Evolutionary conservation across 176 grass and related monocot genomes (phyloP).

Genomic region (Paspalum notatum): DNA sequence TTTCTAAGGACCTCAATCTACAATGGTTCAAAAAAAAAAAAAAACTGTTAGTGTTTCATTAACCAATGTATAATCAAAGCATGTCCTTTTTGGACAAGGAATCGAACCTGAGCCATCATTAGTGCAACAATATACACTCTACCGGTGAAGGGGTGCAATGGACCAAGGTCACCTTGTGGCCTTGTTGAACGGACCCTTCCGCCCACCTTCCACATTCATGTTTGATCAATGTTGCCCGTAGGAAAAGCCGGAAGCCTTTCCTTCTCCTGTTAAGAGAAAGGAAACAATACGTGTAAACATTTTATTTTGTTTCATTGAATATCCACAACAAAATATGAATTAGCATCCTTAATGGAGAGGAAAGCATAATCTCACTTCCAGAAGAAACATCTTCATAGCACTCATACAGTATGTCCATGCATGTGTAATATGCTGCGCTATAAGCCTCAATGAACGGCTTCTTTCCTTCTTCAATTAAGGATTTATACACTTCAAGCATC

Average conservation of each 20-base stretch:
- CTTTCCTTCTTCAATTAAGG: constrained; percentile 70
- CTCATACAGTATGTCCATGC: constrained; percentile 84
- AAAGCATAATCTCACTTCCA: constrained; percentile 71
- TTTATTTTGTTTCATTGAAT: neutral
- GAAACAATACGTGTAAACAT: neutral
- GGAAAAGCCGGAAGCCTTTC: constrained; percentile 87
- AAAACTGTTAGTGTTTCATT: neutral
- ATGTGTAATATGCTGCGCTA: constrained; percentile 72
- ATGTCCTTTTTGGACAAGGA: neutral
- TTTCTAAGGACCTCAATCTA: constrained; percentile 85
- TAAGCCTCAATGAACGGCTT: constrained; percentile 73
- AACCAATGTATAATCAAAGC: neutral
- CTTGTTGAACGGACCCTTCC: constrained; percentile 70
- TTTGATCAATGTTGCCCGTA: constrained; percentile 83
- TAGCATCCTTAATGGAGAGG: neutral
- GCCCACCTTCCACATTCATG: constrained; percentile 84
- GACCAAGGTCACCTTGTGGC: constrained; percentile 66
- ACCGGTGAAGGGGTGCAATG: constrained; percentile 76
- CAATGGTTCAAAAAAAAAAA: neutral
- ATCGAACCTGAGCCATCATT: constrained; percentile 89
- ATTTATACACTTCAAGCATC: constrained; percentile 80
- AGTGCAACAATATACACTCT: constrained; percentile 80
- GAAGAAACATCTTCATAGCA: constrained; percentile 81
- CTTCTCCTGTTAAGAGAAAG: constrained; percentile 59
- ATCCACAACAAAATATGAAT: constrained; percentile 6